phyloP scores from a whole-genome alignment of 73 alveolate species.

The Paramecium tetraurelia region DNA sequence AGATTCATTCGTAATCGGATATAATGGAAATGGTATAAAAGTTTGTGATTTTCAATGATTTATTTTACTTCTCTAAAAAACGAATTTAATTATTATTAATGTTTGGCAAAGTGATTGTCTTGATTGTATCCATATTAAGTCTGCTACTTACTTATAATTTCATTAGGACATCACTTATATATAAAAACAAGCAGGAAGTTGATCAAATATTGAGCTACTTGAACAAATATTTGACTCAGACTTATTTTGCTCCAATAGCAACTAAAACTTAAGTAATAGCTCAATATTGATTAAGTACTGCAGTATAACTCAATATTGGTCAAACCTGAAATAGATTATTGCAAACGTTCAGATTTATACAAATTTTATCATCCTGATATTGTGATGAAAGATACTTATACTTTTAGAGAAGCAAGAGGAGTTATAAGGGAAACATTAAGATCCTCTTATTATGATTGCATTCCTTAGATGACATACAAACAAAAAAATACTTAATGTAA shows the following conservation, averaged over 20 bases:
- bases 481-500: background rate
- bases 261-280: background rate
- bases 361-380: slow-evolving; percentile 34
- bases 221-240: background rate
- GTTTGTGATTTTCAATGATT: background rate
- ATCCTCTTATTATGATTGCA: background rate
- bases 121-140: background rate
- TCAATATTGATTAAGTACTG: background rate
- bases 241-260: background rate
- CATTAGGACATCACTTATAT: background rate
- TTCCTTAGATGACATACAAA: background rate
- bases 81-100: background rate
- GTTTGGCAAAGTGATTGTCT: slow-evolving; percentile 10
- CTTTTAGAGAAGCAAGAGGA: slow-evolving; percentile 33
- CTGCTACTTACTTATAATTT: background rate
- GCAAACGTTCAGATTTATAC: slow-evolving; percentile 8
- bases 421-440: background rate
- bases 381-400: slow-evolving; percentile 40
- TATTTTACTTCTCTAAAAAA: background rate
- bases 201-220: background rate
- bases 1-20: background rate
- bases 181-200: background rate
- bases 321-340: slow-evolving; percentile 1
- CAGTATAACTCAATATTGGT: slow-evolving; percentile 16
- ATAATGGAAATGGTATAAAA: background rate